Base-by-base conservation (phyloP, 495 filamentous ascomycete species). In the Bathelium albidoporum region DNA sequence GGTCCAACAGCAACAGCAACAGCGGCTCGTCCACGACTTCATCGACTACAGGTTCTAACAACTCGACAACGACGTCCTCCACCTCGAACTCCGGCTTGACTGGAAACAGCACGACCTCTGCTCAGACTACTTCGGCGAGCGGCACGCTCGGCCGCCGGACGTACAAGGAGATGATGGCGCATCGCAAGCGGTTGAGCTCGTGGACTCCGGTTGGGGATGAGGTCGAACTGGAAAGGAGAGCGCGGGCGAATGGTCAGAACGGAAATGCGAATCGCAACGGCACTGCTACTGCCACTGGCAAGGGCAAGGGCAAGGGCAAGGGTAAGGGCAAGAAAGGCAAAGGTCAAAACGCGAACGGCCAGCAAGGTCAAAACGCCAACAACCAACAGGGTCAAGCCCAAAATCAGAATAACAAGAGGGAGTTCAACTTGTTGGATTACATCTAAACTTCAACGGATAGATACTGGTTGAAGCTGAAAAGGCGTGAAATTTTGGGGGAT, bases 371-470 rank as follows among this genome's bases (percentile, higher is more conserved):
- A 18, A 49, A 9, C 4, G 43, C 12, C 24, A 14, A 5, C 14
- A 39, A 5, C 5, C 34, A 5, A 39, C 5, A 9, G 9, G 12
- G 20, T 5, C 49, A 55, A 29, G 49, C 22, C 49, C 24, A 55
- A 29, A 55, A 55, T 20, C 49, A 55, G 44, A 49, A 49, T 20
- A 49, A 49, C 44, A 49, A 49, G 44, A 12, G 44, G n/a, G 44
- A 12, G 16, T 49, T 49, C 44, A 49, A 49, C 1, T 49, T 49
- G 44, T 49, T 49, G 44, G 44, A 49, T 20, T 49, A 49, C 44
- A 49, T 49, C 44, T 49, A 49, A 49, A 49, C 16, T 16, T 1
- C n/a, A n/a, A n/a, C n/a, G n/a, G n/a, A n/a, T n/a, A n/a, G n/a
- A n/a, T n/a, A n/a, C n/a, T n/a, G n/a, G n/a, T n/a, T n/a, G n/a